Evolutionary conservation across 345 rosid species (phyloP), one percentile per base, ranked within the genome.

Genomic region (Durio zibethinus): DNA sequence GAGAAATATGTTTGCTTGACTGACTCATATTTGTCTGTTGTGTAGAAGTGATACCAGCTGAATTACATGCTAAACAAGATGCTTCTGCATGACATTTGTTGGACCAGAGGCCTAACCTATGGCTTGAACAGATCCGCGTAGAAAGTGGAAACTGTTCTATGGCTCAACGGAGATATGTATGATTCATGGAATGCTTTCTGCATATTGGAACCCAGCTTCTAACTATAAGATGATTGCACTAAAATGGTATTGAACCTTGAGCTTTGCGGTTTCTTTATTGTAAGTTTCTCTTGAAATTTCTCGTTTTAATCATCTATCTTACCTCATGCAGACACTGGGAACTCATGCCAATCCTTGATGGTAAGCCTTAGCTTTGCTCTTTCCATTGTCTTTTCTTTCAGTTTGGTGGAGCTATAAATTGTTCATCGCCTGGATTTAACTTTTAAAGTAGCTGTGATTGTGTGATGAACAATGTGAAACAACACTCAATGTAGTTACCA

Each of bases 1-100:
- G 98, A 97, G 78, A 94, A 93, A 80, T 94, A 94, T 60, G 84
- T 91, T 72, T 97, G 97, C 83, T 87, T 91, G 75, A 78, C 95
- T 1, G 98, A 93, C 9, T 89, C 98, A 4, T 94, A 93, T 87
- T 90, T 94, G 71, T 94, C 97, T 11, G 97, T 94, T 79, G 84
- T 93, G 45, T 93, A 94, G 97, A 97, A 48, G 53, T 48, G n/a
- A 48, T 16, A 48, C 53, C 16, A 48, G n/a, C 20, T 48, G 20
- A 48, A 48, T 48, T 48, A 20, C 9, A 15, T 48, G 53, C 53
- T 16, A 48, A 4, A 11, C 20, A 48, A 48, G 53, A 4, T 48
- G 53, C 53, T 48, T 48, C 0, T 40, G 43, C 43, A 40, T 40
- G 8, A 6, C 5, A 7, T 40, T 40, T 36, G 40, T 36, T 2